Conservation (phyloP, 1,139 yeast genomes). For the Ogataea hybrid region DNA sequence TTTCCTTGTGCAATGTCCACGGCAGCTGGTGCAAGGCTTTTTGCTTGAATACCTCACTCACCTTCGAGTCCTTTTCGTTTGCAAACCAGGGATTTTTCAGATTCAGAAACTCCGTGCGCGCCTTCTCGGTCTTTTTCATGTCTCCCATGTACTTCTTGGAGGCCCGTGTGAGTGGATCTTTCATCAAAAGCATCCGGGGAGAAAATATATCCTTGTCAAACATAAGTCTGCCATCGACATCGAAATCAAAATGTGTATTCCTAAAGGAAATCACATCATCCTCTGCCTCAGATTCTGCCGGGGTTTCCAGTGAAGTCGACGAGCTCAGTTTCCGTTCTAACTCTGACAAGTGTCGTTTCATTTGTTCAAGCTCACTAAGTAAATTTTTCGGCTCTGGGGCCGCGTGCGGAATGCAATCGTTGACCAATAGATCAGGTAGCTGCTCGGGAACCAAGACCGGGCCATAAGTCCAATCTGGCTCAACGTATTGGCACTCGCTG, state of each 20-base stretch:
- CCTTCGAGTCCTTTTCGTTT: not conserved
- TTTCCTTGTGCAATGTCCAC: not conserved
- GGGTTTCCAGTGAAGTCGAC: not conserved
- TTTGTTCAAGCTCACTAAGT: slow-evolving; percentile 1
- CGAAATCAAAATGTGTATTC: not conserved
- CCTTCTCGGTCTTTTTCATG: not conserved
- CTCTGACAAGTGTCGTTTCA: slow-evolving; percentile 8
- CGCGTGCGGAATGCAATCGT: no score
- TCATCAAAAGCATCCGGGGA: slow-evolving; percentile 39
- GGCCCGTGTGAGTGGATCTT: slow-evolving; percentile 36
- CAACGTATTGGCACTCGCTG: slow-evolving; percentile 22
- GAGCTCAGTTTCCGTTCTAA: not conserved
- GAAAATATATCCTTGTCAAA: slow-evolving; percentile 22
- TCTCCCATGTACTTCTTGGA: slow-evolving; percentile 1
- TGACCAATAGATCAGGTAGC: not conserved
- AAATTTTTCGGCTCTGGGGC: no score
- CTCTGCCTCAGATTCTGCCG: not conserved
- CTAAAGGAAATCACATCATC: slow-evolving; percentile 31
- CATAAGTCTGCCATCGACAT: not conserved
- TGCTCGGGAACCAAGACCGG: not conserved
- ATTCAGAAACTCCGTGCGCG: not conserved
- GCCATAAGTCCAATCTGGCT: slow-evolving; percentile 11
- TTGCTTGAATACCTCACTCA: slow-evolving; percentile 14
- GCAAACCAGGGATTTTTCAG: not conserved
- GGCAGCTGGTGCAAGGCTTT: slow-evolving; percentile 12